A percentile compares a stretch with the other conserved stretches of the same genome.
phyloP scores from a whole-genome alignment of 1,139 yeast species.

The Yamadazyma conglobata region DNA sequence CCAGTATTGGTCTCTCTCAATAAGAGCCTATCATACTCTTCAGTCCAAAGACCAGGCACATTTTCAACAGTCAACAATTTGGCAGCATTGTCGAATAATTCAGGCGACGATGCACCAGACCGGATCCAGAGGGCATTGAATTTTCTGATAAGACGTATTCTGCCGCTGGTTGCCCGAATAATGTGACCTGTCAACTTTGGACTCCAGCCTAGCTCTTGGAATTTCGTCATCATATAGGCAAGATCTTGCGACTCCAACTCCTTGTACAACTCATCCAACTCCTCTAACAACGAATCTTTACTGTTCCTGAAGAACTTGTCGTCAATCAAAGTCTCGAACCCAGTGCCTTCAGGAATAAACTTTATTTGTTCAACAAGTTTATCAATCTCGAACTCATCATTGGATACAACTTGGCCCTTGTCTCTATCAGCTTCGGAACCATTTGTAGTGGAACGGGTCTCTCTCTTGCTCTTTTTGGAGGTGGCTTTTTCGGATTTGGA shows the following conservation, averaged over 20 bases:
- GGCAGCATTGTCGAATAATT: slow-evolving; percentile 9
- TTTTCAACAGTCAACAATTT: slow-evolving; percentile 12
- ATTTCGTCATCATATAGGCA: too few species aligned
- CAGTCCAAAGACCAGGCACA: slow-evolving; percentile 28
- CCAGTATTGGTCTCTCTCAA: slow-evolving; percentile 13
- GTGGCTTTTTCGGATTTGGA: too few species aligned
- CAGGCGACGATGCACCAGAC: slow-evolving; percentile 1
- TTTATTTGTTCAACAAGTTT: neutral
- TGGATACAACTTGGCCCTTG: too few species aligned
- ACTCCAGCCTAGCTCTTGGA: slow-evolving; percentile 23
- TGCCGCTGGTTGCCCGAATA: slow-evolving; percentile 24
- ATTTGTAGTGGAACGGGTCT: too few species aligned
- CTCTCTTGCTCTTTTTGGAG: too few species aligned
- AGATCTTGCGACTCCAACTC: slow-evolving; percentile 3
- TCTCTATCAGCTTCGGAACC: too few species aligned
- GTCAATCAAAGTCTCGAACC: slow-evolving; percentile 14
- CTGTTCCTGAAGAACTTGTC: slow-evolving; percentile 11
- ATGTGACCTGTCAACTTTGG: slow-evolving; percentile 27
- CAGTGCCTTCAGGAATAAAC: slow-evolving; percentile 5
- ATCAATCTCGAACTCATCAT: neutral
- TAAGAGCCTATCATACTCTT: slow-evolving; percentile 21
- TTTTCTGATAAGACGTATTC: slow-evolving; percentile 13
- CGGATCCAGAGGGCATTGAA: slow-evolving; percentile 12
- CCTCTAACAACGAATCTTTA: slow-evolving; percentile 3
- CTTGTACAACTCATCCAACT: slow-evolving; percentile 6